Base-by-base conservation (phyloP, 352 stramenopile species). In the Pythium utonaiense region DNA sequence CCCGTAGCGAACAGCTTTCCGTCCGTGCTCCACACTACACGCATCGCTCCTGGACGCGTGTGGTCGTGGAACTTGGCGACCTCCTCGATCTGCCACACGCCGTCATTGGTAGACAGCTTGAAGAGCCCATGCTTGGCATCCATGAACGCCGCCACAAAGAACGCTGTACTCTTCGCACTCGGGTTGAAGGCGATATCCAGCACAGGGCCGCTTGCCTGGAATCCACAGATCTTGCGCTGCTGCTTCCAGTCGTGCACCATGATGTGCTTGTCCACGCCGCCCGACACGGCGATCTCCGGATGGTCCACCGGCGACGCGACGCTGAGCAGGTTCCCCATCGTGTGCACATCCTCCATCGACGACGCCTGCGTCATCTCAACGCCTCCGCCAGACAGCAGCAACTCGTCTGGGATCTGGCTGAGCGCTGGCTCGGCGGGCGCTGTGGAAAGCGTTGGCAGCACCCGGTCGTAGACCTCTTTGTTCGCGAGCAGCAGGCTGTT, bases 261-360 rank as follows among this genome's bases (percentile, higher is more conserved):
- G 24, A 92, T 69, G 59, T 68, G 67, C 63, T 91, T 93, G 73
- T 95, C 85, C 19, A 84, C 85, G 45, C 82, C 83, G 6, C 85
- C 85, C 1, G 79, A 83, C 34, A 88, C 62, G 22, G 86, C 72
- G 30, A 93, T 55, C 27, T 73, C 60, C 4, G 65, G 59, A 0
- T 67, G 74, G 21, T 55, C 62, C 9, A 65, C 55, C 21, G 86
- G 79, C 14, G 57, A 57, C 56, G 77, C 78, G 40, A 91, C 78
- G 54, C 78, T 81, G 36, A 94, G 64, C 30, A 91, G 41, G 53
- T 92, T 94, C 9, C 80, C 78, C 34, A 85, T 78, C n/a, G 72
- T 49, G 54, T 90, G 81, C 24, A 80, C 71, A 12, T 83, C 59
- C 9, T 87, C 71, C 40, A 93, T 19, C 0, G 58, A 54, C 21